Evolutionary conservation across 2,329 filamentous ascomycete species (phyloP).

Genomic region (Calonectria henricotiae): DNA sequence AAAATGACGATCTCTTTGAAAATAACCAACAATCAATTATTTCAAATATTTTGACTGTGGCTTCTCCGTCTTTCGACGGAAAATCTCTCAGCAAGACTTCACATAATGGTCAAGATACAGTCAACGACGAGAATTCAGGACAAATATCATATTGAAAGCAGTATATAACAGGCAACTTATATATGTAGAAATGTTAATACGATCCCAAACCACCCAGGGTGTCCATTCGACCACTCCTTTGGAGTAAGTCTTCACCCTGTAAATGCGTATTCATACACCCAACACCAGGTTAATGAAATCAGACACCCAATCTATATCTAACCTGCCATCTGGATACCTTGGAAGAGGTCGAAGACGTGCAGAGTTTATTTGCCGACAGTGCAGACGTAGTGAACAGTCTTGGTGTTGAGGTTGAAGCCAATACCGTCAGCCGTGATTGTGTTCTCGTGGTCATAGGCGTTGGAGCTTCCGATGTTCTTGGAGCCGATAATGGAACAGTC

Average conservation of each 20-base stretch:
- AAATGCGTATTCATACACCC: slow-evolving; percentile 34
- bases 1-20: not conserved
- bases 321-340: too few species aligned
- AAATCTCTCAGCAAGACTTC: too few species aligned
- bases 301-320: slow-evolving; percentile 35
- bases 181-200: slow-evolving; percentile 40
- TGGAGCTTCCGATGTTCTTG: slow-evolving; percentile 55
- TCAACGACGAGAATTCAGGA: not conserved
- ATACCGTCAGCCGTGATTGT: slow-evolving; percentile 62
- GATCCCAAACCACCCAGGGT: slow-evolving; percentile 47
- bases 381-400: slow-evolving; percentile 53
- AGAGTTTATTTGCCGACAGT: slow-evolving; percentile 53
- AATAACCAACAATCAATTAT: too few species aligned
- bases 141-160: slow-evolving; percentile 38
- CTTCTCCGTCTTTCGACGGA: too few species aligned
- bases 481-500: slow-evolving; percentile 62
- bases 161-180: slow-evolving; percentile 47
- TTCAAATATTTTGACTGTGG: too few species aligned
- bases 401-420: slow-evolving; percentile 60
- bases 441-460: slow-evolving; percentile 56
- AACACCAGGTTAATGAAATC: slow-evolving; percentile 39
- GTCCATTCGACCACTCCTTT: slow-evolving; percentile 29
- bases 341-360: too few species aligned
- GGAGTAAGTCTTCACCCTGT: slow-evolving; percentile 39
- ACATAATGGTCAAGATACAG: too few species aligned